These are phyloP conservation scores for Boletus speciosus DNA, from an alignment of 768 basidiomycete species.

Conservation along the genomic window DNA sequence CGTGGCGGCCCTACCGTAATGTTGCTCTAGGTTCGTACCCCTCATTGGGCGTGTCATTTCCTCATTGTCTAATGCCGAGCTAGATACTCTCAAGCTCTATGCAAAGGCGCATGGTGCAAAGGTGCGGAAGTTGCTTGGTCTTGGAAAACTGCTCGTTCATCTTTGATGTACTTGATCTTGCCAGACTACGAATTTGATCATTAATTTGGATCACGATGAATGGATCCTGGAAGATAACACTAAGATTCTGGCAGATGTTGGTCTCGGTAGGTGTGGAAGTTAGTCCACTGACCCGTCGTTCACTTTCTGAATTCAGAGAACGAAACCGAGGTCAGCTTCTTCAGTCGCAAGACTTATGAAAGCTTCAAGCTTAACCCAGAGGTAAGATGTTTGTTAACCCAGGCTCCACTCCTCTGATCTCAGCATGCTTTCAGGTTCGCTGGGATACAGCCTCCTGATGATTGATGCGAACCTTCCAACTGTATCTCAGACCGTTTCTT, in stretches of 20 bases:
- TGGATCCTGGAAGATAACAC: conserved; percentile 79
- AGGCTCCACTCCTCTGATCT: not conserved
- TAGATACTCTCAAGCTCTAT: conserved; percentile 94
- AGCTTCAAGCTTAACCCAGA: conserved; percentile 80
- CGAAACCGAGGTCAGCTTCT: conserved; percentile 93
- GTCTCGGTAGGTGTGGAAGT: conserved; percentile 62
- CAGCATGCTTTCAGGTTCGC: conserved; percentile 17
- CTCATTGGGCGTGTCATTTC: not conserved
- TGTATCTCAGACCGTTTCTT: conserved; percentile 5
- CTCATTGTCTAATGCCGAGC: conserved; percentile 2
- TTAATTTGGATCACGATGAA: conserved; percentile 94
- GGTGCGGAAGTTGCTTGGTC: conserved; percentile 37
- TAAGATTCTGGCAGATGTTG: conserved; percentile 62
- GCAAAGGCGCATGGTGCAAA: conserved; percentile 94
- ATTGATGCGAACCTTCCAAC: not conserved
- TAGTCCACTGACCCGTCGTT: not conserved
- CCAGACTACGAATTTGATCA: conserved; percentile 95
- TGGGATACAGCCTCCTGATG: conserved; percentile 25
- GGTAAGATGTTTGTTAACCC: conserved; percentile 37
- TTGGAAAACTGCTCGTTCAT: not conserved
- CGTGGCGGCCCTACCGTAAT: conserved; percentile 88
- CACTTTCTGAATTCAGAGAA: conserved; percentile 58
- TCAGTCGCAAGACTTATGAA: conserved; percentile 74
- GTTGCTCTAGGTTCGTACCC: conserved; percentile 55
- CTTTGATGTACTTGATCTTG: not conserved